Evolutionary conservation across 2,329 filamentous ascomycete species (phyloP).

Genomic region (Mariannaea elegans): DNA sequence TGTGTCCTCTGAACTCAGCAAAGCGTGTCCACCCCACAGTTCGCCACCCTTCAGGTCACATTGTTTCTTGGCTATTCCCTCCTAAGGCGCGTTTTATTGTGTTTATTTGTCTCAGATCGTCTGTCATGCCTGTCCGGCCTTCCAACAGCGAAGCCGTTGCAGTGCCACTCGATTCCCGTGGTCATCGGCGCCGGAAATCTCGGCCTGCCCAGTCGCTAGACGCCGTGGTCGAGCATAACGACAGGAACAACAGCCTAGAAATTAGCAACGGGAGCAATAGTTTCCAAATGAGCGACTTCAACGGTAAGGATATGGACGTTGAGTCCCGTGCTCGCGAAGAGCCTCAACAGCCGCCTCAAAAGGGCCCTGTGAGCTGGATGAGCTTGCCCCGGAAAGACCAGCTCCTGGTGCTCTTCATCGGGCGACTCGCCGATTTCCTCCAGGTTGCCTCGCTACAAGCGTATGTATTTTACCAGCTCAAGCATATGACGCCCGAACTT

Average conservation of each 20-base stretch:
- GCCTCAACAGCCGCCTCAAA: conserved; percentile 7
- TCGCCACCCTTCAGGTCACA: conserved; percentile 6
- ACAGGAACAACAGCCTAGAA: not conserved
- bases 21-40: conserved; percentile 2
- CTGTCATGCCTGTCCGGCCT: conserved; percentile 14
- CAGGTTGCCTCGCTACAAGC: conserved; percentile 74
- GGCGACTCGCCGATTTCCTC: conserved; percentile 76
- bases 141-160: conserved; percentile 17
- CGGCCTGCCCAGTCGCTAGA: conserved; percentile 7
- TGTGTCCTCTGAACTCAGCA: conserved; percentile 4
- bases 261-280: not conserved
- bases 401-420: conserved; percentile 73
- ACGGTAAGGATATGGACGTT: conserved; percentile 19
- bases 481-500: conserved; percentile 67
- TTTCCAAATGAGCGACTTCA: conserved; percentile 11
- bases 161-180: conserved; percentile 13
- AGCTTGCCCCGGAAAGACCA: conserved; percentile 77
- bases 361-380: conserved; percentile 68
- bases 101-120: not conserved
- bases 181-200: conserved; percentile 23
- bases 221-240: not conserved
- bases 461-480: conserved; percentile 81
- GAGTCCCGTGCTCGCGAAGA: conserved; percentile 2
- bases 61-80: no score
- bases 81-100: not conserved